These are phyloP conservation scores for Dendrostoma leiphaemia DNA, from an alignment of 2,329 filamentous ascomycete species.

Conservation along the genomic window DNA sequence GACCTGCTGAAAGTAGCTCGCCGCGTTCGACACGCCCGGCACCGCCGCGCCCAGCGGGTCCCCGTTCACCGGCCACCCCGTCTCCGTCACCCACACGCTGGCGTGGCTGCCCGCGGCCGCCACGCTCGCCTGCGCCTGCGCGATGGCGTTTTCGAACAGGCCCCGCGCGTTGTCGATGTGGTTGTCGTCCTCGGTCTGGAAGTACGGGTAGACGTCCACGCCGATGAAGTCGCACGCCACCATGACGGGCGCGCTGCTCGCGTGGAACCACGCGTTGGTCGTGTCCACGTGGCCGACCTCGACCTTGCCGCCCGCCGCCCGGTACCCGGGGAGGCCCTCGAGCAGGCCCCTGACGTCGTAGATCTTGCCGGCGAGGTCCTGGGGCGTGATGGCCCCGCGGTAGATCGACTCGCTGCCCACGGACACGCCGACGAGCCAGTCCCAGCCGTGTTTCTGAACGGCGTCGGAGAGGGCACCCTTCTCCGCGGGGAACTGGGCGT, in stretches of 20 bases:
- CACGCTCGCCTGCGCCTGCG: slow-evolving; percentile 45
- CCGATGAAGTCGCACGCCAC: slow-evolving; percentile 74
- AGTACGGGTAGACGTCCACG: slow-evolving; percentile 84
- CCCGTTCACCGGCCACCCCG: slow-evolving; percentile 79
- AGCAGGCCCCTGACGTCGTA: slow-evolving; percentile 62
- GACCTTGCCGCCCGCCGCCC: slow-evolving; percentile 32
- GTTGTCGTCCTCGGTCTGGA: slow-evolving; percentile 67
- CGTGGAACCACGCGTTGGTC: slow-evolving; percentile 77
- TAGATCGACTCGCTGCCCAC: slow-evolving; percentile 86
- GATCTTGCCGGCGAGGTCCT: slow-evolving; percentile 65
- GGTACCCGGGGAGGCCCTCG: slow-evolving; percentile 50
- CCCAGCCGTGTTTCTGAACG: slow-evolving; percentile 64
- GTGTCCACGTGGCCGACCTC: slow-evolving; percentile 85
- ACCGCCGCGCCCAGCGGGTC: slow-evolving; percentile 59
- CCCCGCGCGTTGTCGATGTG: slow-evolving; percentile 59
- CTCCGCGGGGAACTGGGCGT: slow-evolving; percentile 65
- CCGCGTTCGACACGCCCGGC: slow-evolving; percentile 64
- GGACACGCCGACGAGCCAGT: slow-evolving; percentile 77
- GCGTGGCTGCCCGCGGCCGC: slow-evolving; percentile 61
- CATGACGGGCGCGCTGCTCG: slow-evolving; percentile 67
- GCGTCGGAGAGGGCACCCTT: slow-evolving; percentile 68
- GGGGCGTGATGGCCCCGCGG: slow-evolving; percentile 63
- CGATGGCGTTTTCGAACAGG: slow-evolving; percentile 69
- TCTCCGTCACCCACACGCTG: slow-evolving; percentile 80
- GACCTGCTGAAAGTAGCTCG: slow-evolving; percentile 77